phyloP scores from a whole-genome alignment of 2,329 filamentous ascomycete genomes.

The Tolypocladium tundrense region DNA sequence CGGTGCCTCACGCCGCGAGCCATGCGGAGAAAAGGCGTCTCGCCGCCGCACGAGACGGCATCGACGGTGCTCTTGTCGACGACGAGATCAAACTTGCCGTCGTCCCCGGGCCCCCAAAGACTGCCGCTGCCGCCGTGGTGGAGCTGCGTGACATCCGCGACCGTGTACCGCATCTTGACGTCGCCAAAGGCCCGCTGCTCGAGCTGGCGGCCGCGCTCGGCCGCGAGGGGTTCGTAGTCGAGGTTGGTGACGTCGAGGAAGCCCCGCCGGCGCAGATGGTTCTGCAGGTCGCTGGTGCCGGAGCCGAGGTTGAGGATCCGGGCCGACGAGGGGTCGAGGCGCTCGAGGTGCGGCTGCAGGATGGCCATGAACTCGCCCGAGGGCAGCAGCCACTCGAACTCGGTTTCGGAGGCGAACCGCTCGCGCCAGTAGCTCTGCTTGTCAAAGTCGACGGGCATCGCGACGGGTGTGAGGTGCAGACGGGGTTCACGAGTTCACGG shows the following conservation, averaged over 20 bases:
- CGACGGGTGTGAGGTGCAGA: background rate
- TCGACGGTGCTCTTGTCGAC: conserved; percentile 41
- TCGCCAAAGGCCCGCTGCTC: conserved; percentile 32
- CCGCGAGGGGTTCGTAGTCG: conserved; percentile 39
- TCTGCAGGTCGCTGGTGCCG: conserved; percentile 40
- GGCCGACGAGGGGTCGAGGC: conserved; percentile 12
- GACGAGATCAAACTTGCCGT: conserved; percentile 27
- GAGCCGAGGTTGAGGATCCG: conserved; percentile 36
- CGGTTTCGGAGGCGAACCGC: conserved; percentile 32
- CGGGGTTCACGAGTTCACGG: background rate
- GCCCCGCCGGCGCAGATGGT: conserved; percentile 30
- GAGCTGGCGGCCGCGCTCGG: conserved; percentile 28
- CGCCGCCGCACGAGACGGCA: conserved; percentile 35
- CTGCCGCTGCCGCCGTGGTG: background rate
- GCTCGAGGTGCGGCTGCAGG: conserved; percentile 25
- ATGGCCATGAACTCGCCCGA: conserved; percentile 30
- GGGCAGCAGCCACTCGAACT: conserved; percentile 37
- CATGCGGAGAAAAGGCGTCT: conserved; percentile 27
- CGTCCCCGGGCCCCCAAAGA: background rate
- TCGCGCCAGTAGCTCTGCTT: conserved; percentile 39
- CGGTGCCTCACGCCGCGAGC: conserved; percentile 21
- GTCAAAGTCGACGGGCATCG: conserved; percentile 30
- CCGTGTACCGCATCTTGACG: conserved; percentile 29
- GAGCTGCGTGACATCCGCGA: conserved; percentile 35
- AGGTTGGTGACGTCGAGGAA: conserved; percentile 35